These are phyloP conservation scores for Tolypocladium paradoxum DNA, from an alignment of 2,329 filamentous ascomycete genomes.

Conservation along the genomic window DNA sequence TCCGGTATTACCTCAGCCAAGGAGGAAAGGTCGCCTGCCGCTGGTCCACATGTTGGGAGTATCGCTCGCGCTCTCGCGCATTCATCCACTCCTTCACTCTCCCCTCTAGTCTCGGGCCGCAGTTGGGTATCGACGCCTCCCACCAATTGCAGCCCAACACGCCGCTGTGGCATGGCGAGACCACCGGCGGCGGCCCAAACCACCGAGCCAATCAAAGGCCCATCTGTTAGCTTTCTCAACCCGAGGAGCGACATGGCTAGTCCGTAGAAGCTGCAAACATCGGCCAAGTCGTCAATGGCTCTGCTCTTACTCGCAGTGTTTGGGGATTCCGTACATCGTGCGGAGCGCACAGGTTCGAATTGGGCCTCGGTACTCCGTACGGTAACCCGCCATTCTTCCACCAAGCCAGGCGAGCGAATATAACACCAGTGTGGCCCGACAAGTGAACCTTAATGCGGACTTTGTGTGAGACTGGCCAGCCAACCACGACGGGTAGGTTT, in stretches of 20 bases:
- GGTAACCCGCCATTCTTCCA: background rate
- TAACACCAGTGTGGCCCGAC: background rate
- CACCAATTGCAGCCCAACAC: slow-evolving; percentile 25
- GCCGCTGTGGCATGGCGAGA: slow-evolving; percentile 5
- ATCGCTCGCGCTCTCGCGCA: background rate
- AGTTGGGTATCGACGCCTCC: slow-evolving; percentile 29
- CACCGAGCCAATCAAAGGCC: slow-evolving; percentile 12
- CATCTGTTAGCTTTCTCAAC: background rate
- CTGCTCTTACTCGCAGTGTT: background rate
- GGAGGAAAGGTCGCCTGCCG: background rate
- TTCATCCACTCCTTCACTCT: background rate
- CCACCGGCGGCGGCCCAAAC: slow-evolving; percentile 15
- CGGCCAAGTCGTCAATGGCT: background rate
- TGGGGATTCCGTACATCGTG: background rate
- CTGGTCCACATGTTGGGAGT: background rate
- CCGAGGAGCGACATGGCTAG: background rate
- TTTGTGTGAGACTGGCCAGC: background rate
- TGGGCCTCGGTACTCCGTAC: background rate
- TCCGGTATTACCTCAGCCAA: background rate
- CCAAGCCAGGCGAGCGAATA: background rate
- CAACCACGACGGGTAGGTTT: background rate
- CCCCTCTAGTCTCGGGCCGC: slow-evolving; percentile 6
- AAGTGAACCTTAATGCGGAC: background rate
- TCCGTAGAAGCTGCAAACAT: background rate
- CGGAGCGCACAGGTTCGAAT: background rate